Evolutionary conservation across 768 basidiomycete genomes (phyloP).

Genomic region (Filobasidium wieringae): DNA sequence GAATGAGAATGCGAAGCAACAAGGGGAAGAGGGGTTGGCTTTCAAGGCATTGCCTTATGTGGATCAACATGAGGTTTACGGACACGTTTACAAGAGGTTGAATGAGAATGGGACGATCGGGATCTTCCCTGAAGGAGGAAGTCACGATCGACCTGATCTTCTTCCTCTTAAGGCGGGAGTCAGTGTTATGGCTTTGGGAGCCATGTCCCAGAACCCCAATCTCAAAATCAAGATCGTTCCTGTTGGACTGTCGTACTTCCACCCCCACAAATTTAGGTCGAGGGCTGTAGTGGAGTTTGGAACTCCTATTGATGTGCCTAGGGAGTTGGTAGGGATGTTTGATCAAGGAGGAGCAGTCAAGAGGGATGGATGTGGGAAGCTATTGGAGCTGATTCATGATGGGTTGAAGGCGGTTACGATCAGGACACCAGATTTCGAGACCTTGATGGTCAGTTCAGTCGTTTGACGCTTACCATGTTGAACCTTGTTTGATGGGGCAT

Average conservation of each 20-base stretch:
- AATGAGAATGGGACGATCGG: conserved; percentile 82
- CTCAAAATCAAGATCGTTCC: conserved; percentile 79
- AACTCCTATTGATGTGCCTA: conserved; percentile 77
- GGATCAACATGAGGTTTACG: conserved; percentile 91
- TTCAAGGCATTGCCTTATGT: conserved; percentile 79
- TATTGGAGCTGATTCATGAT: conserved; percentile 84
- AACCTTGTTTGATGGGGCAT: background rate
- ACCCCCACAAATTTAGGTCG: conserved; percentile 73
- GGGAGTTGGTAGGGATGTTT: conserved; percentile 76
- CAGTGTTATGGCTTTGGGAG: conserved; percentile 93
- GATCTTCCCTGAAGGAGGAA: conserved; percentile 98
- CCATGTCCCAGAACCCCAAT: conserved; percentile 81
- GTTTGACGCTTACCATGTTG: background rate
- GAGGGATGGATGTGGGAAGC: conserved; percentile 74
- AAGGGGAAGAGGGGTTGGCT: conserved; percentile 53
- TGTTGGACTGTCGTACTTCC: conserved; percentile 59
- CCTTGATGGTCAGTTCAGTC: conserved; percentile 68
- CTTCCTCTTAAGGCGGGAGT: conserved; percentile 96
- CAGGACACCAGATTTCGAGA: conserved; percentile 91
- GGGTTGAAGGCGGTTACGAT: conserved; percentile 91
- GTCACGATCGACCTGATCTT: conserved; percentile 92
- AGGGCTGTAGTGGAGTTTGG: conserved; percentile 97
- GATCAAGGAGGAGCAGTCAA: conserved; percentile 77
- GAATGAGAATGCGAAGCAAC: conserved; percentile 47
- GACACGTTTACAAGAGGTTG: conserved; percentile 74